Evolutionary conservation across 2,329 filamentous ascomycete genomes (phyloP).

Genomic region (Blumeriella jaapii): DNA sequence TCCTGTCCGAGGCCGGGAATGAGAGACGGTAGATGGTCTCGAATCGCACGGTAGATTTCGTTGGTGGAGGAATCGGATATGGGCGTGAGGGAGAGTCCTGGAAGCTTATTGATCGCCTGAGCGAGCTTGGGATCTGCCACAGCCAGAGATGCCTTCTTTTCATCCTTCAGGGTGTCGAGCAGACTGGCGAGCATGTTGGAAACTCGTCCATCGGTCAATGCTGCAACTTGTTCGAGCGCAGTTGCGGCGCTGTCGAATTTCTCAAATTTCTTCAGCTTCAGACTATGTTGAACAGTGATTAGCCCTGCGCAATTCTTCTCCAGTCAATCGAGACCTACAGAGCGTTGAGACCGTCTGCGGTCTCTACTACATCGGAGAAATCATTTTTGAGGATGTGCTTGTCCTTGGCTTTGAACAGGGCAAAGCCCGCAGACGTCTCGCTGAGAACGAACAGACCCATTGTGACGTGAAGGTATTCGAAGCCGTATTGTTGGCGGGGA

Average conservation of each 20-base stretch:
- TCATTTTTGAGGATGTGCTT: conserved; percentile 93
- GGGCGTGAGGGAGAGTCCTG: conserved; percentile 72
- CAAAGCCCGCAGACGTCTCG: conserved; percentile 81
- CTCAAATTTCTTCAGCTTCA: conserved; percentile 93
- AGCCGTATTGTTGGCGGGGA: conserved; percentile 5
- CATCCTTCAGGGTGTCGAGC: conserved; percentile 83
- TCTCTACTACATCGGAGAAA: conserved; percentile 60
- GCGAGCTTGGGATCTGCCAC: conserved; percentile 90
- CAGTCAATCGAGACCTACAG: conserved; percentile 47
- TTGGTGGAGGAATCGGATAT: conserved; percentile 72
- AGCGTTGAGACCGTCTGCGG: conserved; percentile 74
- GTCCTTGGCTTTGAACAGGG: conserved; percentile 95
- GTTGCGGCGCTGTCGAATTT: conserved; percentile 93
- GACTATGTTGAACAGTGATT: conserved; percentile 35
- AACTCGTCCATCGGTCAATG: conserved; percentile 87
- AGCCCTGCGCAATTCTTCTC: conserved; percentile 12
- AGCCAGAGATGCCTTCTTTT: conserved; percentile 92
- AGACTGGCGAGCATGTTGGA: conserved; percentile 74
- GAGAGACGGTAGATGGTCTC: conserved; percentile 77
- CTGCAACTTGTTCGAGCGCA: conserved; percentile 81
- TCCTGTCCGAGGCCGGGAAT: conserved; percentile 78
- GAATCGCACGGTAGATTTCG: conserved; percentile 90
- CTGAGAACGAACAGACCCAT: conserved; percentile 91
- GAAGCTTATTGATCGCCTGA: conserved; percentile 84
- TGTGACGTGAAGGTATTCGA: conserved; percentile 26